Evolutionary conservation across 306 rosid species (phyloP).

Genomic region (Vigna trinervia): DNA sequence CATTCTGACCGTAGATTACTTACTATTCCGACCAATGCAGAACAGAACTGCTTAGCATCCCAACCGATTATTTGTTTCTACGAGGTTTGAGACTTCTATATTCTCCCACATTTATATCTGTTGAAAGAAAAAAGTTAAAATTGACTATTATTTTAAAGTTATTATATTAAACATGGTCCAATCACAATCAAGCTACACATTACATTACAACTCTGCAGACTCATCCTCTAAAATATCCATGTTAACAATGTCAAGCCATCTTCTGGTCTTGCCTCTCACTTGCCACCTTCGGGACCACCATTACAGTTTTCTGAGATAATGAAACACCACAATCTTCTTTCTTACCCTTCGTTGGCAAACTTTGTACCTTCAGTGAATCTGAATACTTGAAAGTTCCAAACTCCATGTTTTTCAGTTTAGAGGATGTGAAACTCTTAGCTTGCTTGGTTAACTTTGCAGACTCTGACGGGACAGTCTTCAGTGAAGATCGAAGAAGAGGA

Average conservation of each 20-base stretch:
- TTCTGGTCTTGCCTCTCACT: constrained; percentile 26
- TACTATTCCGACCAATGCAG: constrained; percentile 32
- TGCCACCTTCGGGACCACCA: constrained; percentile 29
- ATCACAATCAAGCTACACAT: constrained; percentile 37
- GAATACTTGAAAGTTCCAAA: constrained; percentile 40
- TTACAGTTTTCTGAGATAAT: constrained; percentile 11
- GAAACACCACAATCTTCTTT: constrained; percentile 43
- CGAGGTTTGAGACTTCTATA: constrained; percentile 28
- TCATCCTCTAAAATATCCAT: constrained; percentile 30
- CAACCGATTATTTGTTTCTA: constrained; percentile 36
- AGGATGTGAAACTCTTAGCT: constrained; percentile 23
- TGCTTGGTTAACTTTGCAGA: constrained; percentile 13
- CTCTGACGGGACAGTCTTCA: constrained; percentile 11
- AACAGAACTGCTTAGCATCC: constrained; percentile 15
- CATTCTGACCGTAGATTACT: constrained; percentile 9
- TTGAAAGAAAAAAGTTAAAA: background rate
- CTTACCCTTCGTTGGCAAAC: constrained; percentile 38
- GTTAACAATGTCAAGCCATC: constrained; percentile 41
- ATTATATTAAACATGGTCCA: constrained; percentile 12
- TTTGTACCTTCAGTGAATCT: constrained; percentile 1
- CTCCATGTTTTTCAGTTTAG: background rate
- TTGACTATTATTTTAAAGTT: constrained; percentile 34
- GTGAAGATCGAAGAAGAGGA: constrained; percentile 48
- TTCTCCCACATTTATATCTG: constrained; percentile 36
- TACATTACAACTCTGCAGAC: background rate